These are phyloP conservation scores for Strobilomyces dryophilus DNA, from an alignment of 768 basidiomycete species.

Conservation along the genomic window DNA sequence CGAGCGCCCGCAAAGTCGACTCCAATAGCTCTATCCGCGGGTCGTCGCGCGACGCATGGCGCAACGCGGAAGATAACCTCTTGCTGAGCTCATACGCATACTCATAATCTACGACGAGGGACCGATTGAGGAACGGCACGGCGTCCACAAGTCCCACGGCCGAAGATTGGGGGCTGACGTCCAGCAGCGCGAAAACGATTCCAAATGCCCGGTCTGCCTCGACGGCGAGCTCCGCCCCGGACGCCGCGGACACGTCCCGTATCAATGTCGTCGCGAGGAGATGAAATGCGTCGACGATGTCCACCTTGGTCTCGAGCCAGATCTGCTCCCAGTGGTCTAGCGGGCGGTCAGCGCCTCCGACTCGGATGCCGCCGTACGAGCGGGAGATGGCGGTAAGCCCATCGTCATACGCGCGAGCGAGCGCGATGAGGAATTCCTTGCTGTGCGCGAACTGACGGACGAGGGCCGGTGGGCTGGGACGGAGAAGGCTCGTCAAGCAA, in stretches of 20 bases:
- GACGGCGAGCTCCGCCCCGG: constrained; percentile 39
- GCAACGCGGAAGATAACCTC: constrained; percentile 44
- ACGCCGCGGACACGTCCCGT: constrained; percentile 41
- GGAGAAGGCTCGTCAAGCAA: constrained; percentile 52
- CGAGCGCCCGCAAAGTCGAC: constrained; percentile 42
- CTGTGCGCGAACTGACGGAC: constrained; percentile 49
- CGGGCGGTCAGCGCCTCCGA: constrained; percentile 24
- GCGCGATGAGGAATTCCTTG: constrained; percentile 49
- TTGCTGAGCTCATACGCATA: constrained; percentile 56
- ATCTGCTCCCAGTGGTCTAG: constrained; percentile 66
- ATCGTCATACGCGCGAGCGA: constrained; percentile 58
- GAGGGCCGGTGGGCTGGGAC: constrained; percentile 44
- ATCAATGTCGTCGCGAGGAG: constrained; percentile 49
- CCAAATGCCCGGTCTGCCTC: constrained; percentile 55
- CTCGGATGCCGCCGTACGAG: constrained; percentile 55
- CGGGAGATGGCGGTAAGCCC: constrained; percentile 52
- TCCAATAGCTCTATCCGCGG: constrained; percentile 56
- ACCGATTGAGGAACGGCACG: constrained; percentile 61
- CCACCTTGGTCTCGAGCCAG: constrained; percentile 72
- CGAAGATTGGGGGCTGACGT: constrained; percentile 32
- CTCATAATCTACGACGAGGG: constrained; percentile 72
- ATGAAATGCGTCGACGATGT: constrained; percentile 67
- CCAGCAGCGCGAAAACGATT: constrained; percentile 55
- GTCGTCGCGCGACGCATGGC: constrained; percentile 48
- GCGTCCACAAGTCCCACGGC: constrained; percentile 14